Percentiles rank a stretch among this genome's conserved stretches.
phyloP scores from a whole-genome alignment of 495 filamentous ascomycete genomes.

The Usnea hakonensis region DNA sequence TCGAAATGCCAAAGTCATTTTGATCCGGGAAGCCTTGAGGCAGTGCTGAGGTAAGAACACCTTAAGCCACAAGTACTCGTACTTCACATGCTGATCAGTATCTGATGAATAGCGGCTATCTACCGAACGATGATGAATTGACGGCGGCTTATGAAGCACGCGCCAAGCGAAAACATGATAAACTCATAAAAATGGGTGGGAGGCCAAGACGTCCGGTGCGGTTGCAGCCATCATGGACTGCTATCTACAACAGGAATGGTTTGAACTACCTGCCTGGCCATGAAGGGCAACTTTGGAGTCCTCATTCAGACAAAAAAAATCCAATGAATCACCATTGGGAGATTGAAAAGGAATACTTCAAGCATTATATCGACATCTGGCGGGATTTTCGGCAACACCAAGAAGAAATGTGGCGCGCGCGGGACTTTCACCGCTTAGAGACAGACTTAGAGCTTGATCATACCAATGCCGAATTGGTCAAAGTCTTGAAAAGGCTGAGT shows the following conservation, averaged over 20 bases:
- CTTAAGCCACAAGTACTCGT: neutral
- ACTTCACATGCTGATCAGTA: neutral
- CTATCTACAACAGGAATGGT: neutral
- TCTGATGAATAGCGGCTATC: neutral
- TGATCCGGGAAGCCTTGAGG: neutral
- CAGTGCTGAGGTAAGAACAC: neutral
- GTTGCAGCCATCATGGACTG: neutral
- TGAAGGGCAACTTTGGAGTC: too few species aligned
- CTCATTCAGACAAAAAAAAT: too few species aligned
- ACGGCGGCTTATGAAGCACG: neutral
- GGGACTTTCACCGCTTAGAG: neutral
- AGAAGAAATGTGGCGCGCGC: neutral
- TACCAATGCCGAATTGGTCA: neutral
- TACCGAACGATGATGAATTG: neutral
- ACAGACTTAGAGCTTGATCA: neutral
- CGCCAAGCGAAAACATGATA: neutral
- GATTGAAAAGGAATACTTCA: neutral
- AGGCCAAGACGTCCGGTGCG: neutral
- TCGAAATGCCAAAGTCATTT: neutral
- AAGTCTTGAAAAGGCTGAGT: neutral
- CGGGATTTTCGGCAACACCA: neutral
- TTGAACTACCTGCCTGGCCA: too few species aligned
- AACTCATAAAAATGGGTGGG: neutral
- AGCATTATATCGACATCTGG: neutral
- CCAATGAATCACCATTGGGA: neutral